These are phyloP conservation scores for Claviceps pusilla DNA, from an alignment of 2,329 filamentous ascomycete species.

Conservation along the genomic window DNA sequence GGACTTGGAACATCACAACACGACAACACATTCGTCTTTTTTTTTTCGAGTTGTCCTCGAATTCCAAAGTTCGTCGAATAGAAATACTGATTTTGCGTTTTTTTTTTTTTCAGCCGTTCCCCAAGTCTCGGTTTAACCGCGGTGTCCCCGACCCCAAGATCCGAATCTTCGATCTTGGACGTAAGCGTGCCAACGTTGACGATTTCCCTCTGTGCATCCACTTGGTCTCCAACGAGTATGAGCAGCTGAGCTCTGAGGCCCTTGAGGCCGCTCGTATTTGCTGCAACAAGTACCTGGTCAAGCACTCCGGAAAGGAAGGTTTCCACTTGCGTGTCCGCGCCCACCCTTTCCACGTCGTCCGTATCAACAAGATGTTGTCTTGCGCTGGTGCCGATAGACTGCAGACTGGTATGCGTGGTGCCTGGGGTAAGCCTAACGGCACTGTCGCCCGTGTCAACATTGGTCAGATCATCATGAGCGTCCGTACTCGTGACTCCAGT, in stretches of 20 bases:
- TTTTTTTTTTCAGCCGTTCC: conserved; percentile 62
- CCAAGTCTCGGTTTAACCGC: conserved; percentile 99
- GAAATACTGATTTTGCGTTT: not conserved
- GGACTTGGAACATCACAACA: not conserved
- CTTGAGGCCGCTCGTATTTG: conserved; percentile 99
- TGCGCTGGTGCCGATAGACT: conserved; percentile 99
- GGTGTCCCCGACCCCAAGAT: conserved; percentile 81
- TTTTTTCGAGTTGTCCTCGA: not conserved
- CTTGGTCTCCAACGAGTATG: conserved; percentile 99
- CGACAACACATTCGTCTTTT: not conserved
- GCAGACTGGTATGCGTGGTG: conserved; percentile 99
- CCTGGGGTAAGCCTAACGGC: conserved; percentile 99
- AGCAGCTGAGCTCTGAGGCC: conserved; percentile 98
- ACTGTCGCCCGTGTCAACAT: conserved; percentile 99
- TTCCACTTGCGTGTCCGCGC: conserved; percentile 70
- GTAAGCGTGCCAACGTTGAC: conserved; percentile 97
- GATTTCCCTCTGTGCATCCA: conserved; percentile 99
- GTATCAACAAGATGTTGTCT: conserved; percentile 99
- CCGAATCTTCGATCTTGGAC: conserved; percentile 96
- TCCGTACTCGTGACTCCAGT: conserved; percentile 91
- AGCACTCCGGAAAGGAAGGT: conserved; percentile 55
- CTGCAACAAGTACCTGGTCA: conserved; percentile 94
- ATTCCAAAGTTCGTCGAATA: not conserved
- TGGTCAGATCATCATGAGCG: conserved; percentile 93
- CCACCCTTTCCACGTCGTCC: conserved; percentile 99